Evolutionary conservation across 2,329 filamentous ascomycete genomes (phyloP).

Genomic region (Alternaria burnsii): DNA sequence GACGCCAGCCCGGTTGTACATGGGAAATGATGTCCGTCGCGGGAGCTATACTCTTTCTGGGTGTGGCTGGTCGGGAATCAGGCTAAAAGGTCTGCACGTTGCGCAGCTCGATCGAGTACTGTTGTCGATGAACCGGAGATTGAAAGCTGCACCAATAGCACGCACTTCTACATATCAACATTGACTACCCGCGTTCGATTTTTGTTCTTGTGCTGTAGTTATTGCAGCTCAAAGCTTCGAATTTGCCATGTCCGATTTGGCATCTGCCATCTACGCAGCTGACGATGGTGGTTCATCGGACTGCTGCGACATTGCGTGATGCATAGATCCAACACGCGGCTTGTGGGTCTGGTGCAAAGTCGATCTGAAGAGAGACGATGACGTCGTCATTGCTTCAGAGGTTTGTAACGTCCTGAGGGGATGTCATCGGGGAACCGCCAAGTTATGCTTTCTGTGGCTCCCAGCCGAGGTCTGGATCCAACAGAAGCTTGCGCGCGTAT

Average conservation of each 20-base stretch:
- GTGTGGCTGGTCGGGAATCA: slow-evolving; percentile 27
- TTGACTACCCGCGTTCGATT: neutral
- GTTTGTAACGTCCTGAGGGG: neutral
- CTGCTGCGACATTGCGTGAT: neutral
- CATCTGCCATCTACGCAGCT: neutral
- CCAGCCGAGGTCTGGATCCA: slow-evolving; percentile 3
- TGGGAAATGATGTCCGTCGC: slow-evolving; percentile 22
- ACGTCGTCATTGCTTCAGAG: slow-evolving; percentile 5
- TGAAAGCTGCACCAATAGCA: neutral
- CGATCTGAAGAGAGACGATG: neutral
- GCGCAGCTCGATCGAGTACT: neutral
- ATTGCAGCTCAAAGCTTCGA: neutral
- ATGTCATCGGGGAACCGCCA: neutral
- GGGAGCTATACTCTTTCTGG: slow-evolving; percentile 29
- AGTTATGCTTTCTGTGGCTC: neutral
- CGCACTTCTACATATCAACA: neutral
- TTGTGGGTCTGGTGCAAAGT: neutral
- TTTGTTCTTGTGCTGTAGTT: neutral
- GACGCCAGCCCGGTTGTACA: slow-evolving; percentile 19
- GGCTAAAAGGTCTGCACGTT: slow-evolving; percentile 34
- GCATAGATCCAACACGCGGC: neutral
- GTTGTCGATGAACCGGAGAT: slow-evolving; percentile 3
- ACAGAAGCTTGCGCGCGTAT: neutral
- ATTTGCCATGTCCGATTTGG: neutral
- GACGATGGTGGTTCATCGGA: neutral